phyloP scores from a whole-genome alignment of 768 basidiomycete genomes.

The Leccinellum rugosiceps region DNA sequence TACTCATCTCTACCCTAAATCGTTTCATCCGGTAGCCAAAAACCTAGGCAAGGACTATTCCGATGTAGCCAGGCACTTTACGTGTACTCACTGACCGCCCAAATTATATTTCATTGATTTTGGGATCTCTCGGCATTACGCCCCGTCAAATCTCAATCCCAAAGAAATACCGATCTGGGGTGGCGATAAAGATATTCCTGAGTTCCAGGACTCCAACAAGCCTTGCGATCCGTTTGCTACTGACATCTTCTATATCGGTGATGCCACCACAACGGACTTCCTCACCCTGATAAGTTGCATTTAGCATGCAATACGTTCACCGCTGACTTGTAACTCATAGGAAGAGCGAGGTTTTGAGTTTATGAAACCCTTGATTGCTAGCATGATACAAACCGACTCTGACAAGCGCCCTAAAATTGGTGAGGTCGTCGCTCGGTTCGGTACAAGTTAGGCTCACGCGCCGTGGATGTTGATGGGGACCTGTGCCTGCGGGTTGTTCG shows the following conservation, averaged over 20 bases:
- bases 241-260: conserved; percentile 45
- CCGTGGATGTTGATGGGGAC: conserved; percentile 19
- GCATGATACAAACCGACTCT: conserved; percentile 25
- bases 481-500: conserved; percentile 6
- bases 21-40: not conserved
- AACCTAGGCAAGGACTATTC: not conserved
- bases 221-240: conserved; percentile 39
- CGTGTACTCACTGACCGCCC: conserved; percentile 20
- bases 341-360: conserved; percentile 18
- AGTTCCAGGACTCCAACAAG: conserved; percentile 26
- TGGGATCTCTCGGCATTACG: conserved; percentile 32
- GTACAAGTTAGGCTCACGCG: conserved; percentile 28
- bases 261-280: conserved; percentile 34
- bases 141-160: conserved; percentile 23
- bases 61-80: not conserved
- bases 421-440: conserved; percentile 19
- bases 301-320: not conserved
- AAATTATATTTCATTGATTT: conserved; percentile 39
- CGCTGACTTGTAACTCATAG: not conserved
- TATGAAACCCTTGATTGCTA: conserved; percentile 14
- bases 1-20: not conserved
- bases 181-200: conserved; percentile 42
- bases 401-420: conserved; percentile 21
- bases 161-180: conserved; percentile 32
- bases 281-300: conserved; percentile 24